Evolutionary conservation across 2,329 filamentous ascomycete species (phyloP), one percentile per base, ranked within the genome.

Genomic region (Coniochaeta hoffmannii): DNA sequence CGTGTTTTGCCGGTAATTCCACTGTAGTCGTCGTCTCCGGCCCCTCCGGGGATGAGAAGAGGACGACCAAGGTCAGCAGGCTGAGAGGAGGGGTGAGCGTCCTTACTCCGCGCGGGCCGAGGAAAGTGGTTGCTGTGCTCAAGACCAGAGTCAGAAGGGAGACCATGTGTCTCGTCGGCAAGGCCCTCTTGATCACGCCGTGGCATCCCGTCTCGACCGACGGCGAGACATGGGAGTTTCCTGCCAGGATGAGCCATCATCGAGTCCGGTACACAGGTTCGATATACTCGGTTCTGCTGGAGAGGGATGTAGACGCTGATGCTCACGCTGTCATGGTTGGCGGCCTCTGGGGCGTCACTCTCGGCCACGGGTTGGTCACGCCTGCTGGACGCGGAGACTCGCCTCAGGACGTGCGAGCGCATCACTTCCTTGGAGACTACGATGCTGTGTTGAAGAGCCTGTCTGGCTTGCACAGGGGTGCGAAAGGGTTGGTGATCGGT

Each of bases 201-300:
- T 86, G 80, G 79, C 83, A 86, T 63, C 83, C 83, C 1, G 66
- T 86, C 2, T 60, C 50, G 35, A 41, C 56, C 34, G 53, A 57
- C 17, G 59, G 55, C 2, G 22, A 32, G 1, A 28, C 19, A 35
- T 69, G 67, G 68, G 53, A 53, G 26, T 68, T 68, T 44, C 68
- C 68, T 0, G 71, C 64, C 0, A 58, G 74, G 0, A 60, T 74
- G 1, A 65, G 70, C 0, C 60, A 65, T 0, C 53, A 61, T 1
- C 58, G 59, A 7, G 66, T 74, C 0, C 61, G 67, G 3, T 82
- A 81, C 53, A 76, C 76, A 0, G 81, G 81, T 0, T 64, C 65
- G 2, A 71, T 86, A 6, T 86, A 82, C 68, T 85, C 82, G 0
- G 68, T 85, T 1, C 63, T 86, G 17, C 67, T 86, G 17, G 72